phyloP scores from a whole-genome alignment of 148 eudicot genomes.

The Camellia lanceoleosa region DNA sequence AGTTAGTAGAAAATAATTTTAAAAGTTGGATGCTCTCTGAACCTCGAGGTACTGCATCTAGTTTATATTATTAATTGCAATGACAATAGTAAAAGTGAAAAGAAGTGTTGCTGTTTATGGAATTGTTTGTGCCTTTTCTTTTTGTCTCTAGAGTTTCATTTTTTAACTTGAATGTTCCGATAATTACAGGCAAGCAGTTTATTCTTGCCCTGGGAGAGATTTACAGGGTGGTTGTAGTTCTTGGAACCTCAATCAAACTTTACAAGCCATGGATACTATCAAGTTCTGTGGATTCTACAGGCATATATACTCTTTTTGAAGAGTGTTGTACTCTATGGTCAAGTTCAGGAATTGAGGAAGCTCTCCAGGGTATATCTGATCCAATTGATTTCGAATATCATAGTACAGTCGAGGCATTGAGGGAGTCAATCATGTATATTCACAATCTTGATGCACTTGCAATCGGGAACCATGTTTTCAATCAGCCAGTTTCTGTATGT shows the following conservation, averaged over 20 bases:
- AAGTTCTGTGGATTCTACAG: constrained; percentile 23
- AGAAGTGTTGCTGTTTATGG: neutral
- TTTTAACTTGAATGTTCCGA: constrained; percentile 2
- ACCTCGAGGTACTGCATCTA: constrained; percentile 47
- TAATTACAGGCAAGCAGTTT: constrained; percentile 54
- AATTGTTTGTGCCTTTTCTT: neutral
- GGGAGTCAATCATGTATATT: constrained; percentile 49
- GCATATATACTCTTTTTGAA: constrained; percentile 38
- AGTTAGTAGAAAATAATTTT: constrained; percentile 47
- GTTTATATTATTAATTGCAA: neutral
- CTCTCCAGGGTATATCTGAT: constrained; percentile 39
- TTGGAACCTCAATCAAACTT: constrained; percentile 58
- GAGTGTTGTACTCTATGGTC: constrained; percentile 67
- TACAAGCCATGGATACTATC: constrained; percentile 62
- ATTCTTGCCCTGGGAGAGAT: constrained; percentile 73
- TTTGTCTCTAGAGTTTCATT: neutral
- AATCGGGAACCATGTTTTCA: constrained; percentile 35
- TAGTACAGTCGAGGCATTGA: constrained; percentile 31
- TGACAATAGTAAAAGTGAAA: neutral
- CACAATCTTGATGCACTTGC: constrained; percentile 40
- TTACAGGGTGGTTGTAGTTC: constrained; percentile 58
- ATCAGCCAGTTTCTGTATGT: constrained; percentile 45
- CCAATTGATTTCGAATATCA: constrained; percentile 27
- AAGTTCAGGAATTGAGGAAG: constrained; percentile 62
- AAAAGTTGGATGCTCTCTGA: constrained; percentile 43